Evolutionary conservation across 2,329 filamentous ascomycete species (phyloP).

Genomic region (Reticulascus tulasneorum): DNA sequence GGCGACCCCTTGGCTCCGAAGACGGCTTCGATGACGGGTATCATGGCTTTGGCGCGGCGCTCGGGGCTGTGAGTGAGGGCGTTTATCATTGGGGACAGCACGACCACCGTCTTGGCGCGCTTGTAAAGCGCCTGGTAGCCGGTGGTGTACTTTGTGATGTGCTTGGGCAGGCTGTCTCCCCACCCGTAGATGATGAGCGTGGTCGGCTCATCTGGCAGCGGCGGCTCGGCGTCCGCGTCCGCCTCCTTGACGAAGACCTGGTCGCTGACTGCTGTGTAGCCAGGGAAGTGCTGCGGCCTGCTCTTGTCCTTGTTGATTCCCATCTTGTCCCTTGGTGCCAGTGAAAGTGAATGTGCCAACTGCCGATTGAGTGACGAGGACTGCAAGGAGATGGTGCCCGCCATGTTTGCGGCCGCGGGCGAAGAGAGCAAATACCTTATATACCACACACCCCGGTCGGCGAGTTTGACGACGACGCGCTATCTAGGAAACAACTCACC

Average conservation of each 20-base stretch:
- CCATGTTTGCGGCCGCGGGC: too few relatives aligned
- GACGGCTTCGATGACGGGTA: constrained; percentile 37
- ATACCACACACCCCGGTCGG: too few relatives aligned
- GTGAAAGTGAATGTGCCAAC: too few relatives aligned
- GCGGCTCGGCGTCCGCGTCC: constrained; percentile 18
- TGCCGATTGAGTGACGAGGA: too few relatives aligned
- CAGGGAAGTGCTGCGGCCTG: constrained; percentile 29
- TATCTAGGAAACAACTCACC: too few relatives aligned
- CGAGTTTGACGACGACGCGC: too few relatives aligned
- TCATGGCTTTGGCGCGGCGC: constrained; percentile 40
- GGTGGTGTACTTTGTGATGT: constrained; percentile 52
- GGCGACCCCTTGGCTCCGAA: constrained; percentile 21
- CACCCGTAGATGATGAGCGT: constrained; percentile 53
- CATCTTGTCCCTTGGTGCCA: too few relatives aligned
- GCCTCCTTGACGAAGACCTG: constrained; percentile 42
- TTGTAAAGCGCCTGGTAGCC: constrained; percentile 50
- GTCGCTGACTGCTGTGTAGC: constrained; percentile 42
- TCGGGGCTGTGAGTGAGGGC: constrained; percentile 40
- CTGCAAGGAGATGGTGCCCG: too few relatives aligned
- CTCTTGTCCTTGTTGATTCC: too few relatives aligned
- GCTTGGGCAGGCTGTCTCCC: constrained; percentile 52
- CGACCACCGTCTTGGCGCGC: constrained; percentile 43
- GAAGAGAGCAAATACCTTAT: too few relatives aligned
- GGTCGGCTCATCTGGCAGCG: constrained; percentile 29
- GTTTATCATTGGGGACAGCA: constrained; percentile 46